Evolutionary conservation across 2,329 filamentous ascomycete genomes (phyloP).

Genomic region (Zymoseptoria brevis): DNA sequence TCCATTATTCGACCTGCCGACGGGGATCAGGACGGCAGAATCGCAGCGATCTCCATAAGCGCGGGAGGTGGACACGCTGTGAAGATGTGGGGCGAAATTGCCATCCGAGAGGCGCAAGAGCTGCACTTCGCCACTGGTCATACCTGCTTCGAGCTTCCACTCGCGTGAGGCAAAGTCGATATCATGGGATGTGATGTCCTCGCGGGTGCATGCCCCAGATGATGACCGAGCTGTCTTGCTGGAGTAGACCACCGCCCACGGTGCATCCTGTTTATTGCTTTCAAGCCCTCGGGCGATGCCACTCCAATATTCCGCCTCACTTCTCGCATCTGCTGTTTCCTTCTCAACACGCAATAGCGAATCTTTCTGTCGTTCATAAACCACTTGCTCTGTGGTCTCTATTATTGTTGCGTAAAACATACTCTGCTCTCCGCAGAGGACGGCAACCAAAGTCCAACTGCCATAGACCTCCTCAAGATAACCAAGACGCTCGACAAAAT

Average conservation of each 20-base stretch:
- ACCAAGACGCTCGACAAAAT: slow-evolving; percentile 9
- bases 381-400: slow-evolving; percentile 13
- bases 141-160: slow-evolving; percentile 4
- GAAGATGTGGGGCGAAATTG: not conserved
- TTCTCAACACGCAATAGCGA: slow-evolving; percentile 11
- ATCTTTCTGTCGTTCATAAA: slow-evolving; percentile 13
- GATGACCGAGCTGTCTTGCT: not conserved
- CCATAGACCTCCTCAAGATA: slow-evolving; percentile 14
- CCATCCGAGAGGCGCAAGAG: not conserved
- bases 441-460: slow-evolving; percentile 11
- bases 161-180: not conserved
- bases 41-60: slow-evolving; percentile 27
- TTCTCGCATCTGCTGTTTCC: slow-evolving; percentile 7
- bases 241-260: slow-evolving; percentile 15
- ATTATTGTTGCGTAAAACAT: slow-evolving; percentile 12
- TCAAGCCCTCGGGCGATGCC: slow-evolving; percentile 9
- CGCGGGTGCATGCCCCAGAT: not conserved
- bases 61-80: slow-evolving; percentile 4
- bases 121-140: slow-evolving; percentile 17
- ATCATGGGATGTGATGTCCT: not conserved
- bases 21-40: slow-evolving; percentile 28
- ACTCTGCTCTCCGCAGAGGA: slow-evolving; percentile 5
- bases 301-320: slow-evolving; percentile 13
- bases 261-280: slow-evolving; percentile 12
- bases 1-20: slow-evolving; percentile 17